Evolutionary conservation across 257 asterid species (phyloP), one percentile per base, ranked within the genome.

Genomic region (Petrea volubilis): DNA sequence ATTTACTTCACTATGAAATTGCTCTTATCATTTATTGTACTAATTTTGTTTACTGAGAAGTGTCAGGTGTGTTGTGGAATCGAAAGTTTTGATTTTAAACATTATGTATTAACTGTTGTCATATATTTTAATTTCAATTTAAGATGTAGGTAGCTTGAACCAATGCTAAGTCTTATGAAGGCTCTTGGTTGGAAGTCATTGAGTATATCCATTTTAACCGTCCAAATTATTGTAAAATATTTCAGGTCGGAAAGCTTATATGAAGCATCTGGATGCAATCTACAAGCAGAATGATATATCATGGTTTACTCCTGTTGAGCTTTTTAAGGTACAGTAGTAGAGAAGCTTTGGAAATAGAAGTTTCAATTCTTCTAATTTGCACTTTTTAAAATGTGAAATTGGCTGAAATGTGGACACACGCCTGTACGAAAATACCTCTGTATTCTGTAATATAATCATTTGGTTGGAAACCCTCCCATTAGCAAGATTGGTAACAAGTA

Each of bases 261-360:
- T 86, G 87, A 80, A 85, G 71, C 92, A 90, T 80, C 89, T 95
- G 85, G 83, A 86, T 87, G 85, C 79, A 67, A 83, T 95, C 77
- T 92, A 95, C 89, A 90, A 84, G 92, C 96, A 92, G 78, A 82
- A 88, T 77, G 99, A 87, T 46, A 85, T 70, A 18, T 92, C 99
- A 31, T 95, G 99, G 99, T 95, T 95, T 82, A 95, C 99, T 72
- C 98, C 99, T 2, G 98, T 90, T 41, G 98, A 95, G 85, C 96
- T 95, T 61, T 95, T 95, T 73, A 95, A 95, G 98, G 99, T 93
- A 83, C 62, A 23, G 40, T 31, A 36, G 44, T 29, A 6, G 61
- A 28, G 59, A 66, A 64, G 59, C n/a, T 57, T 53, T 59, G 21
- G 68, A 51, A 40, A 27, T 53, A 59, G 51, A 65, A 72, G 36